Base-by-base conservation (phyloP, 2,329 filamentous ascomycete species). In the Zymoseptoria ardabiliae region DNA sequence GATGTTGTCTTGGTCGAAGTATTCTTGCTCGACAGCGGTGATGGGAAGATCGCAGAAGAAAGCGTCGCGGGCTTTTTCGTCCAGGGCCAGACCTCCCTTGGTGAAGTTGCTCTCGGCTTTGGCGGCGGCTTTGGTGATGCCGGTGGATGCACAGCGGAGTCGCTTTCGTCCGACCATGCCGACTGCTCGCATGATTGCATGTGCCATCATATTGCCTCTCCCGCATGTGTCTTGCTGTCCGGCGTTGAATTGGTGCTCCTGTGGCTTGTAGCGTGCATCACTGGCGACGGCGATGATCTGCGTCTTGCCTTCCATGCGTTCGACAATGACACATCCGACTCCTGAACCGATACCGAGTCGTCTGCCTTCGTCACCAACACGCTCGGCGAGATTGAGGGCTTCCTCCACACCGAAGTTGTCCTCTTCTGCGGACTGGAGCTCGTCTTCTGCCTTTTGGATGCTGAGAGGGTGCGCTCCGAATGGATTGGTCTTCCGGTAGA, bases 401-500 rank as follows among this genome's bases (percentile, higher is more conserved):
- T 69, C 74, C 3, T 81, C 80, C 1, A 84, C 84, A 63, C 88
- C 82, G 52, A 81, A 75, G 59, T 70, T 69, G 49, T 63, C 65
- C 13, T 59, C 58, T 21, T 58, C 57, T 53, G 69, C 65, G 20
- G 65, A 56, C 58, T 81, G 80, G 56, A 95, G 83, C 61, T 90
- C 86, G 11, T 85, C 82, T 48, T 87, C 86, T 25, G 87, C 85
- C 60, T 87, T 85, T 50, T 82, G 78, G 58, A 93, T 84, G 70
- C 89, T 83, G 69, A 85, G 85, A 62, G 90, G 90, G 70, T 95
- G 90, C 19, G 90, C 90, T 3, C 90, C 90, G 60, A 92, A 89
- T 2, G 90, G 90, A 70, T 94, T 94, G 65, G 88, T 92, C 77
- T 91, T 91, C 64, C 90, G 87, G 76, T 94, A 95, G 54, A 92